Percentiles rank a stretch among this genome's conserved stretches.
Conservation (phyloP, 345 rosid species). For the Turritis glabra region DNA sequence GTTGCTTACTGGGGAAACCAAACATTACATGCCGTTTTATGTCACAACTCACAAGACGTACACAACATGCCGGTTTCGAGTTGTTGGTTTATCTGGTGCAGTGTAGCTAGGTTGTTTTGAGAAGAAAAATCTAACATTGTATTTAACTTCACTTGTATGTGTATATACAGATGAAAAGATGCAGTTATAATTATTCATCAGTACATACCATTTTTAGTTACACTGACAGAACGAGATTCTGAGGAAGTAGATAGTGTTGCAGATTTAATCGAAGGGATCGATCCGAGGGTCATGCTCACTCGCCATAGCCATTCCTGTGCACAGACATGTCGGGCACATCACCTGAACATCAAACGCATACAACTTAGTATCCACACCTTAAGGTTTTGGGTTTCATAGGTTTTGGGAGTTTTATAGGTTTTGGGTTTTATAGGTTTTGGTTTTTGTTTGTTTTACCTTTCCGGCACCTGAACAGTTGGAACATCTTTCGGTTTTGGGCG, state of each 20-base stretch:
- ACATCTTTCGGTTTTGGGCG: conserved; percentile 84
- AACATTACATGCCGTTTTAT: background rate
- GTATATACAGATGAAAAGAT: conserved; percentile 29
- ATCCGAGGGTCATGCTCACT: conserved; percentile 95
- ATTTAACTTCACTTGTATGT: conserved; percentile 4
- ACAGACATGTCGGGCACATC: conserved; percentile 98
- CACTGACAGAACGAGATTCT: background rate
- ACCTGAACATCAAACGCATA: conserved; percentile 53
- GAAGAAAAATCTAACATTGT: conserved; percentile 24
- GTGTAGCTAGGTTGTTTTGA: conserved; percentile 3
- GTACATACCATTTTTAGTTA: conserved; percentile 29
- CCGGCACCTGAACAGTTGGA: conserved; percentile 95
- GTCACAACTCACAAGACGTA: background rate
- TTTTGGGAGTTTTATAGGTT: conserved; percentile 1
- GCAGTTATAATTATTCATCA: conserved; percentile 16
- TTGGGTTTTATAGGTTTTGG: background rate
- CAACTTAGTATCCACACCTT: conserved; percentile 15
- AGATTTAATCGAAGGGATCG: conserved; percentile 78
- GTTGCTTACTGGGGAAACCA: conserved; percentile 7
- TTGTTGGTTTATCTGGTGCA: background rate
- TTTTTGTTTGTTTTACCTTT: conserved; percentile 52
- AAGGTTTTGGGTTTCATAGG: background rate
- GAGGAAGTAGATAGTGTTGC: background rate
- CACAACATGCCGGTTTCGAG: background rate
- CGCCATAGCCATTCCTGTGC: conserved; percentile 99